Conservation (phyloP, 2,329 filamentous ascomycete species). For the Aspergillus sp. region DNA sequence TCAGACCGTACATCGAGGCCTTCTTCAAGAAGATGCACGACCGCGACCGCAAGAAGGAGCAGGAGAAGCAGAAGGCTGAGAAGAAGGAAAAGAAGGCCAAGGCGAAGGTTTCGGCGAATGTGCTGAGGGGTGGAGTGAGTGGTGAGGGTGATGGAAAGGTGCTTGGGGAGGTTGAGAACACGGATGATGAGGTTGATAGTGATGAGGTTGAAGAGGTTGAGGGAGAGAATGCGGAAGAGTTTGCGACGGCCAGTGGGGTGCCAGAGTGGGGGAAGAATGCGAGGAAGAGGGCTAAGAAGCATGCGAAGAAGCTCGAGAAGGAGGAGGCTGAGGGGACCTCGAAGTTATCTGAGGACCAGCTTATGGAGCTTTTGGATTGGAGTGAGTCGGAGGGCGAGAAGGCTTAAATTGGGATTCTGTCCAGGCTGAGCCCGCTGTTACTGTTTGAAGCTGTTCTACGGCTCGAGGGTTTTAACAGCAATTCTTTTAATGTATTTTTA, state of each 20-base stretch:
- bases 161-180: constrained; percentile 35
- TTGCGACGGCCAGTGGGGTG: constrained; percentile 48
- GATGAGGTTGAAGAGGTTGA: constrained; percentile 27
- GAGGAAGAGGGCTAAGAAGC: constrained; percentile 65
- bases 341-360: constrained; percentile 71
- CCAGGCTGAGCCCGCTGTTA: too few relatives aligned
- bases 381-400: constrained; percentile 41
- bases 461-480: too few relatives aligned
- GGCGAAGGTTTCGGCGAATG: constrained; percentile 63
- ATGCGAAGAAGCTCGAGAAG: constrained; percentile 65
- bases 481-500: too few relatives aligned
- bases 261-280: constrained; percentile 69
- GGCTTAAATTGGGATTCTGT: constrained; percentile 6
- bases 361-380: constrained; percentile 66
- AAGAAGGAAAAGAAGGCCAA: constrained; percentile 47
- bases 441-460: too few relatives aligned
- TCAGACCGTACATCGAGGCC: constrained; percentile 73
- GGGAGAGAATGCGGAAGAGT: constrained; percentile 30
- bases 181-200: constrained; percentile 47
- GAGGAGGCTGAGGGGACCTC: constrained; percentile 57
- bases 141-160: constrained; percentile 49
- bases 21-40: constrained; percentile 58
- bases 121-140: constrained; percentile 59
- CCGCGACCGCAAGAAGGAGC: constrained; percentile 29
- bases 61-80: constrained; percentile 63